Conservation (phyloP, 306 rosid genomes). For the Begonia peltatifolia region DNA sequence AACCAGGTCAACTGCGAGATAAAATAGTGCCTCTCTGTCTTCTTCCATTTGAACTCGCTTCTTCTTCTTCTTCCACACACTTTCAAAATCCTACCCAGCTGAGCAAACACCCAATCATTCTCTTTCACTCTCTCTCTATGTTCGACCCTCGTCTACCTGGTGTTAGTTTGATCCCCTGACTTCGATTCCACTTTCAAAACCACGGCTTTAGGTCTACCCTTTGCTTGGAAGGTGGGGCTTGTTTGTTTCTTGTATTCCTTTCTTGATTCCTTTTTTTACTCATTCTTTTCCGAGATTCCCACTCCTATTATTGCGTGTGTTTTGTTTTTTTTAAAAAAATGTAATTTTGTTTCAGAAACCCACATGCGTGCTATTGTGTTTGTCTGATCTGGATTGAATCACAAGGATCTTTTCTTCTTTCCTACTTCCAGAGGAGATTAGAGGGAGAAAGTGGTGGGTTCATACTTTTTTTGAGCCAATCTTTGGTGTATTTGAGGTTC, state of each 20-base stretch:
- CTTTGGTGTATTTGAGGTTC: not conserved
- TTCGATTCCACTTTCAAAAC: constrained; percentile 26
- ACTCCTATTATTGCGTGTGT: constrained; percentile 1
- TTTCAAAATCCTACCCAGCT: not conserved
- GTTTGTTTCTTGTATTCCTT: constrained; percentile 34
- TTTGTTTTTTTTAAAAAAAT: constrained; percentile 6
- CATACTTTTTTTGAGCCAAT: no score
- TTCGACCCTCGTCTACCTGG: no score
- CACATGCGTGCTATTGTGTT: constrained; percentile 74
- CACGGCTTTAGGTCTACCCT: constrained; percentile 13
- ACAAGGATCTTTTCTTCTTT: constrained; percentile 51
- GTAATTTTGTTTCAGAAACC: constrained; percentile 31
- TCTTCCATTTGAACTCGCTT: not conserved
- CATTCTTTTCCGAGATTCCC: constrained; percentile 15
- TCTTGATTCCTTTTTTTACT: constrained; percentile 24
- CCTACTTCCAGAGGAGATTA: constrained; percentile 21
- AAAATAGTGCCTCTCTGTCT: not conserved
- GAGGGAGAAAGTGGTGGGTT: constrained; percentile 6
- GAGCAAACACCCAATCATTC: not conserved
- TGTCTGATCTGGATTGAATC: constrained; percentile 99
- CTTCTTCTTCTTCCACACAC: not conserved
- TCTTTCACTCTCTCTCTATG: not conserved
- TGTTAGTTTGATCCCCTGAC: constrained; percentile 7
- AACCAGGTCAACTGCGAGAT: not conserved
- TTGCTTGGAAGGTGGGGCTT: constrained; percentile 57